Evolutionary conservation across 345 rosid genomes (phyloP), one percentile per base, ranked within the genome.

Genomic region (Brassica nigra): DNA sequence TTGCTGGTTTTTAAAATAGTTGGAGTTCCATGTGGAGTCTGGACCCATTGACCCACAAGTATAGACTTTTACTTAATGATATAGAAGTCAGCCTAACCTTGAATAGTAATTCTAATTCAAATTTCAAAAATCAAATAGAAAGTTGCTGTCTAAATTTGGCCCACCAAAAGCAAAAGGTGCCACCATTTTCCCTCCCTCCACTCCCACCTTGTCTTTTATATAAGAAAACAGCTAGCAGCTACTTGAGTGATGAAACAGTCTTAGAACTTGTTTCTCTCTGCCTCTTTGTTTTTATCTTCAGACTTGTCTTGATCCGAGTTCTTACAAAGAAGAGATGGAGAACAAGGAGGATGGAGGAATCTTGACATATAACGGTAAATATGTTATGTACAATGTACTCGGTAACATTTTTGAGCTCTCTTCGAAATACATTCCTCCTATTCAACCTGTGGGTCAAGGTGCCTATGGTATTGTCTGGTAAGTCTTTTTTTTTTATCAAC

Each of bases 381-480:
- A 87, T 74, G 86, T 89, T 2, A 84, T 84, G 83, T 88, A 89
- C 77, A 87, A 88, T 69, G 83, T 93, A 47, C 83, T 89, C 5
- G 97, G 98, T 44, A 91, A 81, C 80, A 80, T 84, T 61, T 93
- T 93, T 71, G 86, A 85, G 66, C 84, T 93, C 37, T 71, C 95
- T 34, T 87, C 92, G 39, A 90, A 93, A 81, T 93, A 93, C 66
- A 83, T 86, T 49, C 98, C 98, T 86, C 98, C 93, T 18, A 81
- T 93, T 62, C 86, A 88, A n/a, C 89, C 97, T 1, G 85, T 93
- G 4, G 97, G 98, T 71, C 95, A 91, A 73, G 98, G 97, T 52
- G 93, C 98, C 12, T 89, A 87, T 76, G 97, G 98, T 81, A 90
- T 91, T 80, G 98, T 93, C 68, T 93, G 97, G 98, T 91, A 84